Evolutionary conservation across 2,329 filamentous ascomycete genomes (phyloP), one percentile per base, ranked within the genome.

Genomic region (Penicillium frequentans): DNA sequence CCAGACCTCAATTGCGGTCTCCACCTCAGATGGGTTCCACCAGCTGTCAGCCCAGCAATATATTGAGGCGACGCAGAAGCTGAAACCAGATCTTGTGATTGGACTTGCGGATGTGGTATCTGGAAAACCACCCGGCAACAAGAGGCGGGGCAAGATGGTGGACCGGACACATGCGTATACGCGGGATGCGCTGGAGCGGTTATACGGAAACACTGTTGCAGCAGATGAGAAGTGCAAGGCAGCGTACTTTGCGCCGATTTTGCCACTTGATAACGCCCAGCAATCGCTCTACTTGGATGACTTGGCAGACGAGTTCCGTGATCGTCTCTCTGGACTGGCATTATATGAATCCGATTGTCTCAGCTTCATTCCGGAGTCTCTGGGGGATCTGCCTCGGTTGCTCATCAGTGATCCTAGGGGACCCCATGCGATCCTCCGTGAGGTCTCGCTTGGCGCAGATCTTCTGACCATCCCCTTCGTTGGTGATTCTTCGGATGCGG

Each of bases 131-230:
- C 83, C 89, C 0, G 84, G 87, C 3, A 77, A 82, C 10, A 96
- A 96, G 75, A 84, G 93, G 46, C 84, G 89, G 47, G 81, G 86
- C 35, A 92, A 90, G 68, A 97, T 96, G 87, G 88, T 86, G 24
- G 91, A 95, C 68, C 83, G 93, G 55, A 96, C 91, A 1, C 89
- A 95, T 70, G 83, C 84, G 37, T 98, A 92, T 91, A 79, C 93
- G 19, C 83, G 85, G 24, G 84, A 89, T 60, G 85, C 91, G 50
- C 79, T 92, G 35, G 75, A 77, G 16, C 70, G 75, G 27, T 71
- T 78, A 19, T 71, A 76, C 53, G 74, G 72, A 11, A 57, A 70
- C 3, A 49, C 72, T 2, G 70, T 74, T 21, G 62, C 68, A 10
- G 58, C 57, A 5, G 57, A 68, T 57, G 66, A 68, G 7, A 68